Conservation (phyloP, 2,329 filamentous ascomycete species). For the Chaetomiaceae sp. region DNA sequence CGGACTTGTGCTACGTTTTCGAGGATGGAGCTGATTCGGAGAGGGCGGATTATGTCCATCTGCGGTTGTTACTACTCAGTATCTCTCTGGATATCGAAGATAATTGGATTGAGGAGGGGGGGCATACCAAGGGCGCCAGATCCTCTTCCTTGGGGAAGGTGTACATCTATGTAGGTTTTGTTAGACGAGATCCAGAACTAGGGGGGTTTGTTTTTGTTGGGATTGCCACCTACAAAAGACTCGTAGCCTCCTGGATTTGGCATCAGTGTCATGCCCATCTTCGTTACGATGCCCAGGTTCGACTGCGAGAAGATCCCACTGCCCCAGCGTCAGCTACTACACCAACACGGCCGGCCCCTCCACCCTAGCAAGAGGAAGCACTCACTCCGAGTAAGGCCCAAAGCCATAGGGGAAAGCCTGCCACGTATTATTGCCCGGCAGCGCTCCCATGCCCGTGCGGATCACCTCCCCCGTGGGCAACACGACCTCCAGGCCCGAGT, state of each 20-base stretch:
- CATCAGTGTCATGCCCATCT: slow-evolving; percentile 49
- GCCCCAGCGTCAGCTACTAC: neutral
- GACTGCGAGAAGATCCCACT: slow-evolving; percentile 48
- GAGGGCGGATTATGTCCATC: slow-evolving; percentile 45
- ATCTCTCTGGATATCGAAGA: too few relatives aligned
- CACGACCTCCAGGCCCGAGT: slow-evolving; percentile 44
- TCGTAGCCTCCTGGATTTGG: slow-evolving; percentile 33
- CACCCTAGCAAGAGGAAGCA: neutral
- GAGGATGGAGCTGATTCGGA: slow-evolving; percentile 37
- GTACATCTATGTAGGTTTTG: slow-evolving; percentile 34
- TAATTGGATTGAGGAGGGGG: too few relatives aligned
- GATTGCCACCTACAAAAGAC: slow-evolving; percentile 15
- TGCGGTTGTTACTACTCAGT: slow-evolving; percentile 10
- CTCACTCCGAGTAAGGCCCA: slow-evolving; percentile 37
- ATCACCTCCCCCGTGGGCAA: slow-evolving; percentile 43
- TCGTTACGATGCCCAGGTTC: slow-evolving; percentile 51
- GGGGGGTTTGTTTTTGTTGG: neutral
- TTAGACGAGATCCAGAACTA: neutral
- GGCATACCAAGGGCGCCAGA: slow-evolving; percentile 29
- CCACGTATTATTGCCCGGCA: slow-evolving; percentile 40
- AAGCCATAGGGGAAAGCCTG: slow-evolving; percentile 39
- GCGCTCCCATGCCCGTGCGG: slow-evolving; percentile 47
- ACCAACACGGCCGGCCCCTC: neutral
- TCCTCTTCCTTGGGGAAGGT: slow-evolving; percentile 39
- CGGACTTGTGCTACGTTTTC: slow-evolving; percentile 37